These are phyloP conservation scores for Trichoderma koningiopsis DNA, from an alignment of 2,329 filamentous ascomycete genomes.

Conservation along the genomic window DNA sequence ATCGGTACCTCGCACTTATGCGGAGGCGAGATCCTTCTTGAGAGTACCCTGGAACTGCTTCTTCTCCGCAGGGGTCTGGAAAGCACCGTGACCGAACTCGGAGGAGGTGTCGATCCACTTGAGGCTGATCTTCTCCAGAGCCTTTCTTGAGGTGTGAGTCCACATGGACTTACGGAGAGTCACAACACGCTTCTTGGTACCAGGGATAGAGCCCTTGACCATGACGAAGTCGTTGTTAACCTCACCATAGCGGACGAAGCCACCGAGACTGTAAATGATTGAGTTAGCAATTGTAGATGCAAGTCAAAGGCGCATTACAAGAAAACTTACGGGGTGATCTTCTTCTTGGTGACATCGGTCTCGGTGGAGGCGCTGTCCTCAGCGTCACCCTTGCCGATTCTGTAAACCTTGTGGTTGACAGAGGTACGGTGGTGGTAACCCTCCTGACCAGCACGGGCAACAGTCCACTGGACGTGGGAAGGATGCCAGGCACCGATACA, in stretches of 20 bases:
- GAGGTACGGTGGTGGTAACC: slow-evolving; percentile 99
- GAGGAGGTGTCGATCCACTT: slow-evolving; percentile 99
- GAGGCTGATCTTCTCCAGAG: slow-evolving; percentile 98
- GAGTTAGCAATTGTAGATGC: slow-evolving; percentile 38
- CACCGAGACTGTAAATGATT: slow-evolving; percentile 72
- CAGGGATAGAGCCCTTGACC: slow-evolving; percentile 95
- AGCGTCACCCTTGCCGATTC: slow-evolving; percentile 88
- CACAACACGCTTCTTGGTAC: slow-evolving; percentile 99
- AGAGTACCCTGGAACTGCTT: slow-evolving; percentile 94
- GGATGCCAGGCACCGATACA: slow-evolving; percentile 99
- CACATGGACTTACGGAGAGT: slow-evolving; percentile 99
- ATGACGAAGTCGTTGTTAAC: slow-evolving; percentile 99
- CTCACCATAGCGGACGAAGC: slow-evolving; percentile 98
- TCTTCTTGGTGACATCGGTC: slow-evolving; percentile 98
- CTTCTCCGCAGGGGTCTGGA: slow-evolving; percentile 99
- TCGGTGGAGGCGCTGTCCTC: slow-evolving; percentile 94
- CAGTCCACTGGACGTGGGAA: slow-evolving; percentile 99
- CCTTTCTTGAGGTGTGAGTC: slow-evolving; percentile 90
- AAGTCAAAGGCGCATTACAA: background rate
- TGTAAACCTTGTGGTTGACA: slow-evolving; percentile 99
- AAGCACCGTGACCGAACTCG: slow-evolving; percentile 99
- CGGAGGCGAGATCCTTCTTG: slow-evolving; percentile 85
- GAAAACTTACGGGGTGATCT: slow-evolving; percentile 91
- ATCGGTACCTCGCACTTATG: slow-evolving; percentile 41
- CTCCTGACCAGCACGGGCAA: slow-evolving; percentile 98